These are phyloP conservation scores for Aspergillus sp. DNA, from an alignment of 2,329 filamentous ascomycete genomes.

Conservation along the genomic window DNA sequence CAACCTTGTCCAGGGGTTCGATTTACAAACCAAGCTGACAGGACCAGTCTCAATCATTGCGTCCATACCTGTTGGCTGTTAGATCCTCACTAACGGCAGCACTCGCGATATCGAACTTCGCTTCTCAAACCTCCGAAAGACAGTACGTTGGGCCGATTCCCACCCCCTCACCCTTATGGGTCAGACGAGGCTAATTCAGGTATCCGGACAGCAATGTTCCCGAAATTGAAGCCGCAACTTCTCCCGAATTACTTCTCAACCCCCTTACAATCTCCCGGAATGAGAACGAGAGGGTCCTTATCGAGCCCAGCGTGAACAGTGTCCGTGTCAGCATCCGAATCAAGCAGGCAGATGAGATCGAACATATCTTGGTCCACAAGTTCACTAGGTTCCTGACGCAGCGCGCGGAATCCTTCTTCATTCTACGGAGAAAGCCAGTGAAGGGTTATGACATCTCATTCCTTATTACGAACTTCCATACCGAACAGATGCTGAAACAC, in stretches of 20 bases:
- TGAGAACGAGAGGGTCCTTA: slow-evolving; percentile 93
- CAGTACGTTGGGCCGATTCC: slow-evolving; percentile 49
- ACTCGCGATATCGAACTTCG: slow-evolving; percentile 93
- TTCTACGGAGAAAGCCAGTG: slow-evolving; percentile 90
- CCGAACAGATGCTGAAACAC: slow-evolving; percentile 97
- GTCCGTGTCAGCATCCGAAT: slow-evolving; percentile 98
- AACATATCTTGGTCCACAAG: slow-evolving; percentile 97
- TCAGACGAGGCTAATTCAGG: neutral
- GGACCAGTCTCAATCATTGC: slow-evolving; percentile 84
- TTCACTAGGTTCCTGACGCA: slow-evolving; percentile 97
- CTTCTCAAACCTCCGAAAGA: slow-evolving; percentile 91
- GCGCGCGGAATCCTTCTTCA: slow-evolving; percentile 95
- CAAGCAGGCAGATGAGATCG: slow-evolving; percentile 99
- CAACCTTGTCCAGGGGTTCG: neutral
- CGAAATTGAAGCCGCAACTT: slow-evolving; percentile 90
- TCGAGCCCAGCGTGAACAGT: slow-evolving; percentile 96
- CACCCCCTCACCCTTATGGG: neutral
- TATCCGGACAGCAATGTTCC: slow-evolving; percentile 69
- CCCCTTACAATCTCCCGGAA: slow-evolving; percentile 89
- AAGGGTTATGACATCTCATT: slow-evolving; percentile 99
- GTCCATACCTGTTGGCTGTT: slow-evolving; percentile 94
- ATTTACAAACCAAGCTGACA: slow-evolving; percentile 16
- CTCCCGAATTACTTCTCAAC: slow-evolving; percentile 90
- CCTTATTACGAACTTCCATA: slow-evolving; percentile 97
- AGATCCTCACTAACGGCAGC: slow-evolving; percentile 92